These are phyloP conservation scores for Sporothrix brasiliensis DNA, from an alignment of 2,329 filamentous ascomycete species.

Conservation along the genomic window DNA sequence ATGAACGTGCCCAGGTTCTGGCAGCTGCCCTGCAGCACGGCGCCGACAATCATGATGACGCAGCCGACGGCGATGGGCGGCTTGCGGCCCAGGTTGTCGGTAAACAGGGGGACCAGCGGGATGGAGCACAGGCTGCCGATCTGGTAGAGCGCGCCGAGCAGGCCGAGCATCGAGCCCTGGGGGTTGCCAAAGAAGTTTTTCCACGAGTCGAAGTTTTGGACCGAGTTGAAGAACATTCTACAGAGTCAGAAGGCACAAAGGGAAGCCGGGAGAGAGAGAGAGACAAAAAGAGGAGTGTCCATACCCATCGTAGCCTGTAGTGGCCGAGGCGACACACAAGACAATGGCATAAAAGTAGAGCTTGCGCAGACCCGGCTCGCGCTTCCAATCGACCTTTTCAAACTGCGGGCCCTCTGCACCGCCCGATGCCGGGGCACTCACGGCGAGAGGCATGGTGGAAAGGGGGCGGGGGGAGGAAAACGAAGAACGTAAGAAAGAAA, in stretches of 20 bases:
- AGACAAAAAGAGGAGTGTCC: neutral
- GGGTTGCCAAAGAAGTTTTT: conserved; percentile 10
- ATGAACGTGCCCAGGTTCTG: conserved; percentile 53
- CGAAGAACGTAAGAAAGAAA: neutral
- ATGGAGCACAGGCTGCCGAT: conserved; percentile 7
- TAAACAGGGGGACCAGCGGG: neutral
- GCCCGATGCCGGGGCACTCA: neutral
- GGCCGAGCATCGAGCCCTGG: conserved; percentile 6
- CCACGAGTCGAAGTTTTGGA: conserved; percentile 18
- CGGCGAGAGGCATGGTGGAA: neutral
- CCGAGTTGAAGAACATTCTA: conserved; percentile 35
- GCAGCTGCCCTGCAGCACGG: conserved; percentile 59
- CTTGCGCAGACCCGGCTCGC: conserved; percentile 59
- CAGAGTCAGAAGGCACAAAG: conserved; percentile 31
- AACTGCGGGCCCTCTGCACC: conserved; percentile 55
- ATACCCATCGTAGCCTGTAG: conserved; percentile 60
- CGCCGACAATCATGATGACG: conserved; percentile 15
- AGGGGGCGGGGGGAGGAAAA: neutral
- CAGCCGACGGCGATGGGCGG: conserved; percentile 4
- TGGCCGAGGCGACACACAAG: conserved; percentile 58
- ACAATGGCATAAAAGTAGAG: conserved; percentile 58
- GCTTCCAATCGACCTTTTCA: conserved; percentile 55
- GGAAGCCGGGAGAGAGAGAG: no score
- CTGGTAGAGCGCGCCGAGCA: conserved; percentile 8
- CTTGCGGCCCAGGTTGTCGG: conserved; percentile 6